Conservation (phyloP, 805 yeast genomes). For the Hanseniaspora taiwanica region DNA sequence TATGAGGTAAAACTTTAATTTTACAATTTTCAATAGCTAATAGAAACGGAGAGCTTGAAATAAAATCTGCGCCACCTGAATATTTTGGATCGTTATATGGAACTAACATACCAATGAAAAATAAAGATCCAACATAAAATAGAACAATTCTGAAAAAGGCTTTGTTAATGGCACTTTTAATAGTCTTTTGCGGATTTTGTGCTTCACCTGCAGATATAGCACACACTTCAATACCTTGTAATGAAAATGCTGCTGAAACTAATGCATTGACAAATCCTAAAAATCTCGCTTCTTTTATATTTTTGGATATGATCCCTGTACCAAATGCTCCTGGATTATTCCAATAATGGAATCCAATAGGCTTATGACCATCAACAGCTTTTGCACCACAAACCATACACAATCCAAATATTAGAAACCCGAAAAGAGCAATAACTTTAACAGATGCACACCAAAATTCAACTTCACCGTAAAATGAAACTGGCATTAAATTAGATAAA, state of each 20-base stretch:
- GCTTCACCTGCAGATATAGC: constrained; percentile 68
- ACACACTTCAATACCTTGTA: constrained; percentile 66
- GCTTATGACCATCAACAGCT: constrained; percentile 46
- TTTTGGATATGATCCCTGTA: constrained; percentile 46
- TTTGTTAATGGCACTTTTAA: constrained; percentile 60
- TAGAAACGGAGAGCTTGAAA: constrained; percentile 52
- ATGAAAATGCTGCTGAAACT: constrained; percentile 66
- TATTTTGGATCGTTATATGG: constrained; percentile 53
- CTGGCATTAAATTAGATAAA: constrained; percentile 48
- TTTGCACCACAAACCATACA: constrained; percentile 72
- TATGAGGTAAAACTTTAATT: constrained; percentile 53
- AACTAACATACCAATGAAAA: constrained; percentile 58
- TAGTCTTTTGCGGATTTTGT: constrained; percentile 50
- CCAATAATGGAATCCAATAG: constrained; percentile 54
- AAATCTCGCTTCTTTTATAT: constrained; percentile 42
- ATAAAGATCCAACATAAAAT: constrained; percentile 51
- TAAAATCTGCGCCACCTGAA: constrained; percentile 47
- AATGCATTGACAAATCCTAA: constrained; percentile 59
- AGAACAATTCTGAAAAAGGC: constrained; percentile 52
- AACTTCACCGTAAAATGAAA: constrained; percentile 56
- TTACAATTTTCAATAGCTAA: constrained; percentile 39
- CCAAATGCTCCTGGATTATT: constrained; percentile 63
- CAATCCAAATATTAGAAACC: constrained; percentile 54
- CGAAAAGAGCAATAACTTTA: constrained; percentile 55
- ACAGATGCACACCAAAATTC: constrained; percentile 64